Percentiles rank a stretch among this genome's conserved stretches.
Conservation (phyloP, 2,329 filamentous ascomycete species). For the Cytospora piceicola region DNA sequence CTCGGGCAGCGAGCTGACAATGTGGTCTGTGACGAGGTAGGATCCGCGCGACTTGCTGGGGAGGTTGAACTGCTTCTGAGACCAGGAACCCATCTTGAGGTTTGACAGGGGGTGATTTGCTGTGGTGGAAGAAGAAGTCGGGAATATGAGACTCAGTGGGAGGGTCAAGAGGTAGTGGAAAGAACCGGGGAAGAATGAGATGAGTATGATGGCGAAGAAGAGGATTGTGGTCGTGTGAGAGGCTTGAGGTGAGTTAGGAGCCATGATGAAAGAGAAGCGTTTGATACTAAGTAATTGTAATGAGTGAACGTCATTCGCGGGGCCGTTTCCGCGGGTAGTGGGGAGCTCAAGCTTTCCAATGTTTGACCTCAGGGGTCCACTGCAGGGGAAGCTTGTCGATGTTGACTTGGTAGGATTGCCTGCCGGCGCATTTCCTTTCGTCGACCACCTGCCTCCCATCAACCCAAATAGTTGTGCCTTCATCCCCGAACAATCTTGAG, state of each 20-base stretch:
- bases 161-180: conserved; percentile 58
- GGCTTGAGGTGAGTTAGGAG: conserved; percentile 28
- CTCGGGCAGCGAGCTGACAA: conserved; percentile 75
- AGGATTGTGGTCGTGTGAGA: conserved; percentile 45
- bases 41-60: conserved; percentile 77
- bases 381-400: conserved; percentile 3
- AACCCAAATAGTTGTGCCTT: neutral
- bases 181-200: conserved; percentile 55
- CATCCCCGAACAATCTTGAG: neutral
- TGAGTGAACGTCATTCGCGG: conserved; percentile 30
- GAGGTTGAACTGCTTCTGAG: conserved; percentile 82
- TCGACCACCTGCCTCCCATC: neutral
- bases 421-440: conserved; percentile 11
- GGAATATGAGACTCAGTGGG: conserved; percentile 47
- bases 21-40: conserved; percentile 84
- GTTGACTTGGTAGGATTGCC: neutral
- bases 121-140: conserved; percentile 37
- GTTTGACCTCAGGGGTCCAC: neutral
- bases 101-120: conserved; percentile 33
- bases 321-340: conserved; percentile 19
- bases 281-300: conserved; percentile 12
- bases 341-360: conserved; percentile 8
- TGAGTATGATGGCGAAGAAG: conserved; percentile 52
- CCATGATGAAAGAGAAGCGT: conserved; percentile 11
- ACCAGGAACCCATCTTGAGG: conserved; percentile 69